Evolutionary conservation across 1,284 basidiomycete species (phyloP), one percentile per base, ranked within the genome.

Genomic region (Mycena citricolor): DNA sequence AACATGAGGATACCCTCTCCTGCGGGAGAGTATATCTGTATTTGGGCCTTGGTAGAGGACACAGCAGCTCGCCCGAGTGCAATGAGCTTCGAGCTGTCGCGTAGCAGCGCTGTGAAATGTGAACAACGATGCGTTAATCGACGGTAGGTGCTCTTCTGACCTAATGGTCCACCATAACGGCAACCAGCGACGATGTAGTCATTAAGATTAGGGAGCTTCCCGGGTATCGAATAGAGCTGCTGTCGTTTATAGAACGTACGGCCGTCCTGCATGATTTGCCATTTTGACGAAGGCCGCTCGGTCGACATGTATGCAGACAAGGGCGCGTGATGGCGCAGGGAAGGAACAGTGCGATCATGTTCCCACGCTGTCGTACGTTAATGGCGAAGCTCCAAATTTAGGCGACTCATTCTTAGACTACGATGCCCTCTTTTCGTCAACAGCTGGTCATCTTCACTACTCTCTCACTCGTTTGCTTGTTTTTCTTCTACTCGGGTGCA

Each of bases 161-260:
- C 93, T 58, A 97, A 70, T 13, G 93, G 91, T 5, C 94, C 94
- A 21, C 92, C 92, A 65, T 90, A 85, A 41, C 81, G 79, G 59
- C 90, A 92, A 16, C 85, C 88, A 21, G 90, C 83, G 25, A 94
- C 68, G 36, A 90, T 69, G 61, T 86, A 92, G 65, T 95, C 90
- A 32, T 76, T 76, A 20, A 99, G 69, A 60, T 89, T 81, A 11
- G 84, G 83, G 6, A 93, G 69, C 55, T 87, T 86, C 61, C 90
- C 94, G 12, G 81, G 72, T 52, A 94, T 82, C 3, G 83, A 79
- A 63, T 98, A 99, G 14, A 94, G 73, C 54, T 90, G 86, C 48
- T 91, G 83, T 41, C 86, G 74, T 58, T 82, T 72, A 60, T 90
- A 90, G 67, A 90, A 90, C 21, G 81, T 83, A 49, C 72, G 81